Conservation (phyloP, 306 rosid genomes). For the Dalbergia cultrata region DNA sequence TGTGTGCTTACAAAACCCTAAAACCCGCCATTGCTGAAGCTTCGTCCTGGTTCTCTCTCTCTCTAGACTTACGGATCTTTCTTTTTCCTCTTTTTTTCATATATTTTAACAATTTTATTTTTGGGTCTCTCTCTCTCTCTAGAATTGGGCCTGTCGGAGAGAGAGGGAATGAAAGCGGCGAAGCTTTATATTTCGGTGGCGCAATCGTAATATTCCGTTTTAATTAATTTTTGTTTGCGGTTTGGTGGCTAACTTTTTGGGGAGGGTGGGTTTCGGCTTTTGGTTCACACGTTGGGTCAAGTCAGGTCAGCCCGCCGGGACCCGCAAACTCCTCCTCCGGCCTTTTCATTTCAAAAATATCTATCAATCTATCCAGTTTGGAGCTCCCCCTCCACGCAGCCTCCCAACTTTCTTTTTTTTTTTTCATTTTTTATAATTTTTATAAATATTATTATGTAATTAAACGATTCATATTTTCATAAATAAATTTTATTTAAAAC, state of each 20-base stretch:
- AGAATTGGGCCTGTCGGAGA: constrained; percentile 59
- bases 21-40: constrained; percentile 67
- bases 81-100: neutral
- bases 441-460: too few species aligned
- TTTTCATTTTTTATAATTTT: too few species aligned
- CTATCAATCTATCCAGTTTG: neutral
- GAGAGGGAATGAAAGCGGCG: constrained; percentile 27
- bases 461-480: too few species aligned
- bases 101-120: too few species aligned
- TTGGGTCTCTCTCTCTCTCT: constrained; percentile 19
- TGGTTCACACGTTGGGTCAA: constrained; percentile 32
- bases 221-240: neutral
- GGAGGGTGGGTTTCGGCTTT: neutral
- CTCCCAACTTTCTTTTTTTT: too few species aligned
- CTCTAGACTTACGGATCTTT: neutral
- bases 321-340: neutral
- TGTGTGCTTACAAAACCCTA: constrained; percentile 51
- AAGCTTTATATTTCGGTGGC: constrained; percentile 29
- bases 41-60: constrained; percentile 10
- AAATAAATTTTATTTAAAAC: too few species aligned
- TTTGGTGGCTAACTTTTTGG: constrained; percentile 12
- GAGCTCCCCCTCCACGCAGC: neutral
- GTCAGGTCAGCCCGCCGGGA: neutral
- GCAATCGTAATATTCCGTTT: constrained; percentile 21
- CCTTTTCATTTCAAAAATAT: neutral